Evolutionary conservation across 2,329 filamentous ascomycete genomes (phyloP).

Genomic region (Stromatinia cepivora): DNA sequence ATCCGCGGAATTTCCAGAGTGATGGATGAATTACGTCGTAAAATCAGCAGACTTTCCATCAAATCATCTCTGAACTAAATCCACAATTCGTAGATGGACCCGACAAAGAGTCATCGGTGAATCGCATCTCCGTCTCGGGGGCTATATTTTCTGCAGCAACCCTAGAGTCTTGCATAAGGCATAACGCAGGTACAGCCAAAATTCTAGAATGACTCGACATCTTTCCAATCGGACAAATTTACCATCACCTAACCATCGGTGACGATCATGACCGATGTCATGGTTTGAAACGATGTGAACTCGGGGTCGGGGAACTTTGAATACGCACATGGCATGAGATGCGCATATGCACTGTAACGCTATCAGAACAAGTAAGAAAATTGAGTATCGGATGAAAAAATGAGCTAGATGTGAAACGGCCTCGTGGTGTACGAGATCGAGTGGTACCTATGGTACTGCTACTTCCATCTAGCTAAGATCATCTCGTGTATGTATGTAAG

Average conservation of each 20-base stretch:
- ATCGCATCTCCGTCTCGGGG: not conserved
- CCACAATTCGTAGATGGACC: too few relatives aligned
- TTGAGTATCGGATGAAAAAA: not conserved
- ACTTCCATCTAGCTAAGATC: not conserved
- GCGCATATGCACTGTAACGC: not conserved
- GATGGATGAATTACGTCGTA: not conserved
- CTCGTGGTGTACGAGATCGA: not conserved
- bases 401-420: not conserved
- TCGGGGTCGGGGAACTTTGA: not conserved
- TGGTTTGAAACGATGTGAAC: not conserved
- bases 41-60: too few relatives aligned
- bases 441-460: not conserved
- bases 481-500: slow-evolving; percentile 1
- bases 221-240: not conserved
- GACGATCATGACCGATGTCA: not conserved
- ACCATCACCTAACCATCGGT: not conserved
- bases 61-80: too few relatives aligned
- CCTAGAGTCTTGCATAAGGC: not conserved
- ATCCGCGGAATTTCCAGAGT: not conserved
- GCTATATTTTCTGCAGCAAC: not conserved
- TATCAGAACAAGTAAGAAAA: not conserved
- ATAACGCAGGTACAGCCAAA: not conserved
- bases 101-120: slow-evolving; percentile 1
- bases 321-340: not conserved
- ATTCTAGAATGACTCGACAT: not conserved